Evolutionary conservation across 176 grass and related monocot species (phyloP).

Genomic region (Musa beccarii): DNA sequence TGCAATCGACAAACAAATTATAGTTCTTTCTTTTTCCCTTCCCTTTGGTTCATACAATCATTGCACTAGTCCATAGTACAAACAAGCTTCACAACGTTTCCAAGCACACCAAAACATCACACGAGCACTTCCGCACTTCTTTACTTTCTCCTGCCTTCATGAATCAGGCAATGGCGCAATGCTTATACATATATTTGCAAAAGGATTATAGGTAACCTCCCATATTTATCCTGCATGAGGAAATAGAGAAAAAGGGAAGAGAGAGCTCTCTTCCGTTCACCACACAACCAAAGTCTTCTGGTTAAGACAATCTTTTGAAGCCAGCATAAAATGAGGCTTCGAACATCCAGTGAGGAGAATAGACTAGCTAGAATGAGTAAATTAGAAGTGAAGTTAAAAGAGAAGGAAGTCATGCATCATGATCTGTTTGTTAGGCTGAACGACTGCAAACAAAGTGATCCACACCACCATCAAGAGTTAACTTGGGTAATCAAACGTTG

Average conservation of each 20-base stretch:
- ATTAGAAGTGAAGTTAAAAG: background rate
- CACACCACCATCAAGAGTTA: background rate
- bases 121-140: background rate
- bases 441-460: background rate
- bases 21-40: background rate
- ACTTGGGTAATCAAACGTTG: background rate
- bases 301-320: slow-evolving; percentile 7
- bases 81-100: background rate
- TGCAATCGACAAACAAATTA: background rate
- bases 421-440: slow-evolving; percentile 3
- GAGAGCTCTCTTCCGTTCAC: background rate
- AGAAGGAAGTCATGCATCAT: background rate
- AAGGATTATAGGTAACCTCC: background rate
- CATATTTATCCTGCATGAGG: background rate
- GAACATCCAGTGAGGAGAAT: background rate
- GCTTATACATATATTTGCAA: background rate
- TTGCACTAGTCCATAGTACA: background rate
- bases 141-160: background rate
- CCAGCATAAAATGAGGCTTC: slow-evolving; percentile 8
- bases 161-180: background rate
- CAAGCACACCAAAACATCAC: background rate
- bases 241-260: background rate
- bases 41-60: background rate
- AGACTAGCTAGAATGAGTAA: background rate
- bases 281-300: background rate